Base-by-base conservation (phyloP, 306 rosid species). In the Ziziphus jujuba region DNA sequence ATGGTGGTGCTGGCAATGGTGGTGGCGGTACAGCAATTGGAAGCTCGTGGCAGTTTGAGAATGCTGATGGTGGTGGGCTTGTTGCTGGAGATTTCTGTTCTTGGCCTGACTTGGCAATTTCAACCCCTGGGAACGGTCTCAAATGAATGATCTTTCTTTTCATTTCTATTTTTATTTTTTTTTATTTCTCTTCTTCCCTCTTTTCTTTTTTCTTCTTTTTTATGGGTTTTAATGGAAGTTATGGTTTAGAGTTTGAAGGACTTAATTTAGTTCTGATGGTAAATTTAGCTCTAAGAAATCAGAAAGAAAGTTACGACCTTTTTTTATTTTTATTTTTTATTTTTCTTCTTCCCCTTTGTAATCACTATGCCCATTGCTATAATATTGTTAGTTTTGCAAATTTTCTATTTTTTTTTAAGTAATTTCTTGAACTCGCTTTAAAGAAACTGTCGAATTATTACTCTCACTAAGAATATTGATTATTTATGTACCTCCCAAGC, bases 81-180 rank as follows among this genome's bases (percentile, higher is more conserved):
- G 61, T 63, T 5, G 72, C 40, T 0, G 81, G 85, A 1, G 97
- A 95, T 10, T 87, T 89, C 81, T 86, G 92, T 81, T 72, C 95
- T 23, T 95, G 99, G 97, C 92, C 96, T 11, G 97, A 95, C 19
- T 78, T 86, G 31, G 97, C 91, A 0, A 90, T 95, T 73, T 95
- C 99, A 23, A 87, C 97, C 20, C 95, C 92, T 7, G 95, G 87
- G 28, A 86, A 82, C 80, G 87, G 85, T 65, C 87, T 95, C 33
- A 88, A 95, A 67, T 95, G 83, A 90, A 33, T 4, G 16, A 1
- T 64, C 49, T 54, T 23, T 63, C n/a, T n/a, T n/a, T n/a, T n/a
- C n/a, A n/a, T n/a, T n/a, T n/a, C n/a, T n/a, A n/a, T 1, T 0
- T 48, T 20, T 43, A 9, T 13, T 48, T n/a, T 17, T 21, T 55